These are phyloP conservation scores for Stropharia rugosoannulata DNA, from an alignment of 768 basidiomycete genomes.

Conservation along the genomic window DNA sequence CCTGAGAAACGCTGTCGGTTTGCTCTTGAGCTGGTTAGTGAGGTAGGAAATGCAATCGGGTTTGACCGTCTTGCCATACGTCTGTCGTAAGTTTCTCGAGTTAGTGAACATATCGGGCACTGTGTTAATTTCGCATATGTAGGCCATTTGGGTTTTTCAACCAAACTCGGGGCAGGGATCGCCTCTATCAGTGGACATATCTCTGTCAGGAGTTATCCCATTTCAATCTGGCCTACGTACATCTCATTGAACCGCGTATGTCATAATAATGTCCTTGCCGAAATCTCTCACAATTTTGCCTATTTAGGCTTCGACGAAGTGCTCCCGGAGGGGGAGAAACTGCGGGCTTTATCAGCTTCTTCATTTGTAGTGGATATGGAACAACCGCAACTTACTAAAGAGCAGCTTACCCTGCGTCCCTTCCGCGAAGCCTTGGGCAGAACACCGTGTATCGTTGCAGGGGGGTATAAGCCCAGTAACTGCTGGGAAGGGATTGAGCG, in stretches of 20 bases:
- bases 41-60: constrained; percentile 46
- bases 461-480: constrained; percentile 18
- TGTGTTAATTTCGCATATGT: neutral
- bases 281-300: neutral
- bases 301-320: constrained; percentile 15
- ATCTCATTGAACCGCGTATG: constrained; percentile 18
- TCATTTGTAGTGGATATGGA: neutral
- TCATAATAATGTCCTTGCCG: neutral
- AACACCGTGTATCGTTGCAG: constrained; percentile 17
- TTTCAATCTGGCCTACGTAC: constrained; percentile 13
- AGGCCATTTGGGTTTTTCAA: constrained; percentile 19
- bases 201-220: constrained; percentile 11
- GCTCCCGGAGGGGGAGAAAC: constrained; percentile 14
- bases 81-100: constrained; percentile 21
- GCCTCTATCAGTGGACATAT: constrained; percentile 17
- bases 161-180: constrained; percentile 14
- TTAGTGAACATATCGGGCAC: neutral
- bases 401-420: constrained; percentile 13
- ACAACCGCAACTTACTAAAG: constrained; percentile 6
- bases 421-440: constrained; percentile 12
- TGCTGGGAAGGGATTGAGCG: constrained; percentile 19
- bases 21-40: constrained; percentile 46
- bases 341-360: constrained; percentile 5
- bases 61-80: constrained; percentile 47
- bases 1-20: constrained; percentile 57